phyloP scores from a whole-genome alignment of 306 rosid species.

The Abrus pulchellus region DNA sequence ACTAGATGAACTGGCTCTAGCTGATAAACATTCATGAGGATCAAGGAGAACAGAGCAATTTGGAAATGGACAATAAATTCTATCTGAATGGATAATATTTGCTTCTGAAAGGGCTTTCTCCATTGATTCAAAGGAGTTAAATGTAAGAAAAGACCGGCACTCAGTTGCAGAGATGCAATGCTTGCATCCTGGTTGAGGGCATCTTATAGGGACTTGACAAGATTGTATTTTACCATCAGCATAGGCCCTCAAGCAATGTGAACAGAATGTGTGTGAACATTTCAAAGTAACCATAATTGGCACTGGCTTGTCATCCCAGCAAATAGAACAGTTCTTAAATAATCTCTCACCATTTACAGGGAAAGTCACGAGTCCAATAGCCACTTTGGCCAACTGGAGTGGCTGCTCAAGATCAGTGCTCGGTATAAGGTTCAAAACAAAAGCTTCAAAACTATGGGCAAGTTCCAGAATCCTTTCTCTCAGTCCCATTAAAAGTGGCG shows the following conservation, averaged over 20 bases:
- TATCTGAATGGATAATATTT: constrained; percentile 60
- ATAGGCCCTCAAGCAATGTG: constrained; percentile 84
- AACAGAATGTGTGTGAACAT: constrained; percentile 92
- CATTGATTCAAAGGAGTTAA: constrained; percentile 67
- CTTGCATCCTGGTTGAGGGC: constrained; percentile 87
- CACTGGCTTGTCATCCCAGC: constrained; percentile 86
- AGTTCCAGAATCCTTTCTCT: constrained; percentile 85
- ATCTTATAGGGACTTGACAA: constrained; percentile 82
- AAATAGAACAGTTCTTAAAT: constrained; percentile 84
- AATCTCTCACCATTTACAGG: constrained; percentile 64
- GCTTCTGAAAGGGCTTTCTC: constrained; percentile 78
- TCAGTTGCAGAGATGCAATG: constrained; percentile 72
- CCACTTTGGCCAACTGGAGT: constrained; percentile 84
- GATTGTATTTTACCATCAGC: constrained; percentile 75
- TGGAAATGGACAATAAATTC: constrained; percentile 89
- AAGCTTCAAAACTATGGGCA: constrained; percentile 72
- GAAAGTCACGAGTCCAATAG: constrained; percentile 78
- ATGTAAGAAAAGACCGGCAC: constrained; percentile 84
- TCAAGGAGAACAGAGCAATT: constrained; percentile 85
- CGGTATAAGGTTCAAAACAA: constrained; percentile 73
- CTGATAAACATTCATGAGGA: constrained; percentile 74
- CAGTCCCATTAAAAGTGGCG: constrained; percentile 77
- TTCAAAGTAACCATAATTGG: constrained; percentile 80
- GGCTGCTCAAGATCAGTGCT: constrained; percentile 73
- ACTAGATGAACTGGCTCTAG: constrained; percentile 81